A percentile compares a stretch with the other conserved stretches of the same genome.
Evolutionary conservation across 176 grass and related monocot genomes (phyloP).

Genomic region (bread wheat (Triticum aestivum)): DNA sequence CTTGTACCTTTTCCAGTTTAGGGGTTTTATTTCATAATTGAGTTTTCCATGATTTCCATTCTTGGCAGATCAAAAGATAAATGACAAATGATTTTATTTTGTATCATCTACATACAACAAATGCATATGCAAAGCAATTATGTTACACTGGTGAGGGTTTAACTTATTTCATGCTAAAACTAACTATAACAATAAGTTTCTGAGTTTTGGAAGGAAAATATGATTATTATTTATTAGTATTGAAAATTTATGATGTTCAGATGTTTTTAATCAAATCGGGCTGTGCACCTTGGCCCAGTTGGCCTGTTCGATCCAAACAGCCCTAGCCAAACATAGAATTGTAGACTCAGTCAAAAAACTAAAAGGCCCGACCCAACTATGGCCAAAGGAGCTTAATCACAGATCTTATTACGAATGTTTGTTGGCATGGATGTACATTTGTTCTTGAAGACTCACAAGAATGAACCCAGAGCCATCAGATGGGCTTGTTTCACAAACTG

Average conservation of each 20-base stretch:
- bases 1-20: too few species aligned
- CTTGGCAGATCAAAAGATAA: too few species aligned
- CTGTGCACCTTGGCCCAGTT: neutral
- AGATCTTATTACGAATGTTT: neutral
- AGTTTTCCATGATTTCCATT: too few species aligned
- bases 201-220: too few species aligned
- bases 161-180: too few species aligned
- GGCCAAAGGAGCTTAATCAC: neutral
- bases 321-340: neutral
- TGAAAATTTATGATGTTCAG: neutral
- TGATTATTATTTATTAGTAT: too few species aligned
- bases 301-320: neutral
- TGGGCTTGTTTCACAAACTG: slow-evolving; percentile 16
- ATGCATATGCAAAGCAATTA: too few species aligned
- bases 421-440: neutral
- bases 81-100: too few species aligned
- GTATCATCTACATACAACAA: too few species aligned
- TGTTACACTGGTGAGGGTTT: too few species aligned
- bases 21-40: too few species aligned
- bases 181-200: too few species aligned
- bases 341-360: neutral
- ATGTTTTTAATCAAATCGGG: neutral
- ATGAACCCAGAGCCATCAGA: neutral
- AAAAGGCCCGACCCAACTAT: neutral
- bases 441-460: neutral